Base-by-base conservation (phyloP, 2,329 filamentous ascomycete genomes). In the Thielaviopsis ethacetica region DNA sequence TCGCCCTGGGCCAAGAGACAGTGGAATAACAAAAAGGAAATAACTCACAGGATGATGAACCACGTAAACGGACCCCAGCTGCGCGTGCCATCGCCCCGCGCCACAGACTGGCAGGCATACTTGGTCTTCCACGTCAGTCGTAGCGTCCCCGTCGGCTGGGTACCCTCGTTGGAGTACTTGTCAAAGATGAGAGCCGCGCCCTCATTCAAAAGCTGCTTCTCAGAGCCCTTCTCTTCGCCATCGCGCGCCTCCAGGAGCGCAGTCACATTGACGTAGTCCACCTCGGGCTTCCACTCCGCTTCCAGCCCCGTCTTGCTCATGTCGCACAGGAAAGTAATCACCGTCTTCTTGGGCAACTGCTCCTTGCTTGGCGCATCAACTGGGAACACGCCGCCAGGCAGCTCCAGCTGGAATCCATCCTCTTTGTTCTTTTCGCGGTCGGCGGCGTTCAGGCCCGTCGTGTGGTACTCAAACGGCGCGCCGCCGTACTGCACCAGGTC, bases 51-150 rank as follows among this genome's bases (percentile, higher is more conserved):
- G 65, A 98, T 83, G 65, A 97, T 81, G 67, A 97, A 81, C 93
- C 93, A 98, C 19, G 91, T 96, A 67, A 97, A 97, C 76, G 96
- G 93, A 1, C 93, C 93, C 93, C 91, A 97, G 67, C 82, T 78
- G 57, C 76, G 64, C 27, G 68, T 70, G 50, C 75, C 73, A 10
- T 72, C 73, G 17, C 75, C 72, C 54, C 73, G 71, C 62, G 74
- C 73, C 30, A 74, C 72, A 41, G 65, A 75, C 67, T 89, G 84
- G 69, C 93, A 97, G 0, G 88, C 91, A 67, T 89, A 84, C 70
- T 91, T 89, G 15, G 91, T 96, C 67, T 79, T 75, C 91, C 91
- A 98, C 41, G 86, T 84, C 67, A 97, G 70, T 58, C 83, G 81
- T 63, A 97, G 71, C 12, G 88, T 79, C 61, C 82, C 80, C 1